Evolutionary conservation across 1,139 yeast genomes (phyloP).

Genomic region (Debaryomyces psychrophilus): DNA sequence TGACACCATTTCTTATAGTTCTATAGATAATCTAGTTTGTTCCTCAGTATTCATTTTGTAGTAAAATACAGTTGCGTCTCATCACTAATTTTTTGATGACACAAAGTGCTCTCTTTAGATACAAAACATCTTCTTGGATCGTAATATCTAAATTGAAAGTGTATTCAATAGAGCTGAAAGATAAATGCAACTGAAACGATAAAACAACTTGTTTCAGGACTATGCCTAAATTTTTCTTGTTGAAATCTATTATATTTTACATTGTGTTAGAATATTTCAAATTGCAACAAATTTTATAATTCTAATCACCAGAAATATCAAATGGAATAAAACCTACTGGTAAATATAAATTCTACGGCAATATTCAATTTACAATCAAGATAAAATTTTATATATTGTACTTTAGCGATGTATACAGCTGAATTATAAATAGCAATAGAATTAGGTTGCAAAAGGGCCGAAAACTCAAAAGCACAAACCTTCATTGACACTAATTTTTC

Average conservation of each 20-base stretch:
- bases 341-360: no score
- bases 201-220: no score
- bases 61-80: background rate
- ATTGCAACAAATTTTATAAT: no score
- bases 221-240: no score
- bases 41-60: background rate
- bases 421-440: background rate
- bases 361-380: no score
- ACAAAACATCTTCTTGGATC: background rate
- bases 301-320: no score
- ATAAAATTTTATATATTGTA: background rate
- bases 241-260: no score
- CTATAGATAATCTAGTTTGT: background rate
- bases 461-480: background rate
- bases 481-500: slow-evolving; percentile 10
- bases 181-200: no score
- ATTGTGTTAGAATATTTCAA: no score
- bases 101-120: background rate
- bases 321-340: no score
- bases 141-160: background rate
- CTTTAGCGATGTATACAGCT: no score
- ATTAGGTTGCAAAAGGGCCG: background rate
- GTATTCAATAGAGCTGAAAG: no score
- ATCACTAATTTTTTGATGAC: slow-evolving; percentile 4
- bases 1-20: slow-evolving; percentile 1